Conservation (phyloP, 768 basidiomycete genomes). For the Boletus subparvulus region DNA sequence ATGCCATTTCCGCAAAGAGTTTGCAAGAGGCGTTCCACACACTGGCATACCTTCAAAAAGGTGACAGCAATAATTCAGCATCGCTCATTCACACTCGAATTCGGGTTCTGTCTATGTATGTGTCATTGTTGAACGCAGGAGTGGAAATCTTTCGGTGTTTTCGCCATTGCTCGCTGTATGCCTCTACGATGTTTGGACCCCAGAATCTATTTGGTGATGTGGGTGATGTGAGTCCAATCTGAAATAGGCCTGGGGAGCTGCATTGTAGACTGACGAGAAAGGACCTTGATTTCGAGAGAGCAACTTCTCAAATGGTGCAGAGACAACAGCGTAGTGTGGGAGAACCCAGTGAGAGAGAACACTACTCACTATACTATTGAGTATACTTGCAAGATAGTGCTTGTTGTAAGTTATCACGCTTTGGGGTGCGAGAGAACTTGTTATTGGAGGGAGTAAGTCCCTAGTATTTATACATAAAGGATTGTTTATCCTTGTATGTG, state of each 20-base stretch:
- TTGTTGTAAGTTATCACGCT: too few species aligned
- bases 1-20: constrained; percentile 16
- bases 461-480: too few species aligned
- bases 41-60: constrained; percentile 5
- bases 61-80: not conserved
- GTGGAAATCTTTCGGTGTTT: constrained; percentile 16
- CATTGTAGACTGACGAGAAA: not conserved
- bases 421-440: too few species aligned
- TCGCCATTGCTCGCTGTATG: constrained; percentile 18
- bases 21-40: constrained; percentile 15
- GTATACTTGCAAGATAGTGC: too few species aligned
- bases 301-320: too few species aligned
- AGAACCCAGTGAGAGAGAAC: too few species aligned
- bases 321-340: too few species aligned
- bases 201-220: constrained; percentile 10
- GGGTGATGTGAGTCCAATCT: not conserved
- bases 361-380: too few species aligned
- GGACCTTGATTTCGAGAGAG: too few species aligned
- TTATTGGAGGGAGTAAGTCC: too few species aligned
- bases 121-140: constrained; percentile 23
- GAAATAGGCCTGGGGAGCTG: not conserved
- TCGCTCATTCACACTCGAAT: not conserved
- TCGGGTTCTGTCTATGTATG: constrained; percentile 6
- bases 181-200: constrained; percentile 19
- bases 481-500: too few species aligned